A percentile compares a stretch with the other conserved stretches of the same genome.
phyloP scores from a whole-genome alignment of 257 asterid species.

The Misopates orontium region DNA sequence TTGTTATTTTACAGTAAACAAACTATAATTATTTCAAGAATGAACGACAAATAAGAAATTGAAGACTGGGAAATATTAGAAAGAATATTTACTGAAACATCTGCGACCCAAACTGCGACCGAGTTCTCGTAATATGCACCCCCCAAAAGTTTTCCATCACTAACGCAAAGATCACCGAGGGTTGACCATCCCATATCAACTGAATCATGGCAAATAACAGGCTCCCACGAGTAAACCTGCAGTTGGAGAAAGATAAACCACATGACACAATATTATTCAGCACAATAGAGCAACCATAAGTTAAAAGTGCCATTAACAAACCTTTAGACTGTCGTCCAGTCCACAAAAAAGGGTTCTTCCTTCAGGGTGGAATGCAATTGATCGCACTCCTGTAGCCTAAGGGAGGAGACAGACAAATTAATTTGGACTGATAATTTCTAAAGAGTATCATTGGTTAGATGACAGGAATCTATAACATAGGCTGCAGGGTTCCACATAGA shows the following conservation, averaged over 20 bases:
- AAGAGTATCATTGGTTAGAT: no score
- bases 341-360: conserved; percentile 92
- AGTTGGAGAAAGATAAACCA: conserved; percentile 33
- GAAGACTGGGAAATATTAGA: conserved; percentile 11
- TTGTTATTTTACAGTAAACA: conserved; percentile 8
- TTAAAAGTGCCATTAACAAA: conserved; percentile 26
- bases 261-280: conserved; percentile 22
- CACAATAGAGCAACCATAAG: conserved; percentile 13
- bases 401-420: conserved; percentile 28
- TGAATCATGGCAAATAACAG: conserved; percentile 87
- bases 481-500: background rate
- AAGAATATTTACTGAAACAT: conserved; percentile 64
- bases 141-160: conserved; percentile 92
- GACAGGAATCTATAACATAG: no score
- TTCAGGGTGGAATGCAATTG: conserved; percentile 86
- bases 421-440: conserved; percentile 11
- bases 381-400: conserved; percentile 86
- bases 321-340: conserved; percentile 95
- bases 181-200: conserved; percentile 99
- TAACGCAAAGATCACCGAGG: conserved; percentile 84
- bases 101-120: conserved; percentile 96
- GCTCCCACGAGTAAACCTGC: conserved; percentile 99
- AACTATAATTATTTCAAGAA: conserved; percentile 12
- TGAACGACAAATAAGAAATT: conserved; percentile 15
- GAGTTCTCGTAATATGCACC: conserved; percentile 88